phyloP scores from a whole-genome alignment of 2,329 filamentous ascomycete genomes.

The Alternaria angustiovoidea region DNA sequence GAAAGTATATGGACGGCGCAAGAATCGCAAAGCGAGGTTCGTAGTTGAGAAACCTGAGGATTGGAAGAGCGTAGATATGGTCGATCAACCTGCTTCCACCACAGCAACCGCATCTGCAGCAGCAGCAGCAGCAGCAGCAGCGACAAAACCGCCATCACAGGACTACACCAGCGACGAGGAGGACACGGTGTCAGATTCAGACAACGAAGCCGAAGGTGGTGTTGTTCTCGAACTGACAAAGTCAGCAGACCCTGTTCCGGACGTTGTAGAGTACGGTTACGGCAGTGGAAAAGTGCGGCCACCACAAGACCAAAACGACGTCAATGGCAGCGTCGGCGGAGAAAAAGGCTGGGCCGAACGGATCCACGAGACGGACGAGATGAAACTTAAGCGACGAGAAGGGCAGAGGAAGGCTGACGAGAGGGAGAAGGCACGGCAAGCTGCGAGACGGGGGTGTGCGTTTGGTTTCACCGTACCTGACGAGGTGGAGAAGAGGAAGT shows the following conservation, averaged over 20 bases:
- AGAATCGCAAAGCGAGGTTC: slow-evolving; percentile 55
- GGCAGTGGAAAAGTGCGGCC: slow-evolving; percentile 49
- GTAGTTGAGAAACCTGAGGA: slow-evolving; percentile 51
- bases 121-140: neutral
- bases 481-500: slow-evolving; percentile 53
- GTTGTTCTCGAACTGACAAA: slow-evolving; percentile 18
- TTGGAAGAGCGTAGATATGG: slow-evolving; percentile 57
- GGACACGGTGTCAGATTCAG: slow-evolving; percentile 24
- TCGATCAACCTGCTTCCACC: slow-evolving; percentile 34
- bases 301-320: slow-evolving; percentile 56
- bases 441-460: slow-evolving; percentile 67
- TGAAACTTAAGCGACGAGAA: slow-evolving; percentile 58
- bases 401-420: slow-evolving; percentile 59
- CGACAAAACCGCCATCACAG: slow-evolving; percentile 2
- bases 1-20: slow-evolving; percentile 56
- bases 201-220: slow-evolving; percentile 27
- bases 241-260: slow-evolving; percentile 7
- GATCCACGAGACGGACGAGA: slow-evolving; percentile 61
- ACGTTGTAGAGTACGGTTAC: slow-evolving; percentile 34
- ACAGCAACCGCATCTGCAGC: neutral
- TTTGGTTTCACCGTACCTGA: slow-evolving; percentile 58
- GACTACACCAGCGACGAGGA: slow-evolving; percentile 21
- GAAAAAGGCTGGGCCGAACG: slow-evolving; percentile 64
- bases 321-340: slow-evolving; percentile 65
- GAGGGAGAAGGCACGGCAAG: slow-evolving; percentile 68